Base-by-base conservation (phyloP, 495 filamentous ascomycete species). In the Niebla homalea region DNA sequence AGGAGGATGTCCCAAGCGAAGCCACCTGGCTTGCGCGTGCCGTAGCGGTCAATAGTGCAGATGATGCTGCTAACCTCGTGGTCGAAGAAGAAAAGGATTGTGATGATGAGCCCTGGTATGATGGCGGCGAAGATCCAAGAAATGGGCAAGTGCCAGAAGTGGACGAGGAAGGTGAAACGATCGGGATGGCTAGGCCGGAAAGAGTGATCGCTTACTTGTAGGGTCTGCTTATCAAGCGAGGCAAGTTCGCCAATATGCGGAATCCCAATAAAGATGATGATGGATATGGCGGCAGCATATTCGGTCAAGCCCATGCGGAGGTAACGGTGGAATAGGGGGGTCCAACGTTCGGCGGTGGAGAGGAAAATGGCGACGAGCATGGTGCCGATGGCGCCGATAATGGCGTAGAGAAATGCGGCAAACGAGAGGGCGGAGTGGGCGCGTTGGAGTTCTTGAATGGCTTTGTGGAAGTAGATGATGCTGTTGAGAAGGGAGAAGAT, bases 1-100 rank as follows among this genome's bases (percentile, higher is more conserved):
- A 85, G 66, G 6, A 76, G 66, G 15, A 84, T 77, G 52, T 84
- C 81, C 81, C 81, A 84, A 2, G 81, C 80, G 52, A 81, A 84
- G 0, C 82, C 81, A 3, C 77, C 75, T 1, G 79, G 80, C 52
- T 84, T 84, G 38, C 65, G 67, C 2, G 77, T 77, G 5, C 81
- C 80, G 58, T 85, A 84, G 16, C 79, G 74, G 18, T 78, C 72
- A 48, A 83, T 73, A 0, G 81, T 85, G 57, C 80, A 83, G 43
- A 84, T 84, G 48, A 85, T 85, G n/a, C 78, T 84, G 57, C 77
- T 82, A 21, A 85, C 79, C 56, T 85, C 81, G 47, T 84, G 82
- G 50, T 85, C 81, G 55, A 85, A 85, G 65, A 83, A 85, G 67
- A 84, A 85, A 0, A 85, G 70, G 0, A 78, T 67, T 1, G 80